Base-by-base conservation (phyloP, 176 grass and related monocot genomes). In the bread wheat (Triticum aestivum) region DNA sequence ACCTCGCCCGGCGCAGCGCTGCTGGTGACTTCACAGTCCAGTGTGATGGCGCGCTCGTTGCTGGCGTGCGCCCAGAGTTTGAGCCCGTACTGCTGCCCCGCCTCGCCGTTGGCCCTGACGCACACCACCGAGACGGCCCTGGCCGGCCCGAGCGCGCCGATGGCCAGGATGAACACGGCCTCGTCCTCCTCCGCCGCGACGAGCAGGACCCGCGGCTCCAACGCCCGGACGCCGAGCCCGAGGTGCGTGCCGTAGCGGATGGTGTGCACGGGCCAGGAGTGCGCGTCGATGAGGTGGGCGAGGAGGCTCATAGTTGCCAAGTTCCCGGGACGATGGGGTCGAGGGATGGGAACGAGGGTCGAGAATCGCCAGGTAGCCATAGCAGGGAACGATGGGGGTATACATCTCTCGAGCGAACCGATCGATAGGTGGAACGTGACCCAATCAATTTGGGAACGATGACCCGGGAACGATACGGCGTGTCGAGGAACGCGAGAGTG, bases 131-230 rank as follows among this genome's bases (percentile, higher is more conserved):
- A 76, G 44, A 82, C 33, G 21, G 65, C 73, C 27, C 10, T 38
- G 74, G 26, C 27, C 9, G 65, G 15, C 52, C 65, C 87, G 21
- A 71, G 21, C 9, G 87, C 54, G 21, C 5, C 2, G 38, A 30
- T 4, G 9, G 81, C 79, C 29, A 79, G 6, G 38, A 88, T 39
- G 87, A 88, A 88, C 65, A 88, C 18, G 52, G 1, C 8, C 15
- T 41, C n/a, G 14, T 13, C 82, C 30, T 69, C 11, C 62, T 49
- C 75, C n/a, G 39, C 75, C n/a, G 39, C 56, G 3, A 84, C 66
- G 21, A 89, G 82, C 10, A 89, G 82, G 14, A 75, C 69, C 38
- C 67, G 35, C 10, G 41, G 41, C 29, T 29, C 65, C 51, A 14
- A 9, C 84, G 39, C 38, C 8, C 5, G 34, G 7, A 86, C 76